Evolutionary conservation across 2,329 filamentous ascomycete species (phyloP), one percentile per base, ranked within the genome.

Genomic region (Colletotrichum endophyticum): DNA sequence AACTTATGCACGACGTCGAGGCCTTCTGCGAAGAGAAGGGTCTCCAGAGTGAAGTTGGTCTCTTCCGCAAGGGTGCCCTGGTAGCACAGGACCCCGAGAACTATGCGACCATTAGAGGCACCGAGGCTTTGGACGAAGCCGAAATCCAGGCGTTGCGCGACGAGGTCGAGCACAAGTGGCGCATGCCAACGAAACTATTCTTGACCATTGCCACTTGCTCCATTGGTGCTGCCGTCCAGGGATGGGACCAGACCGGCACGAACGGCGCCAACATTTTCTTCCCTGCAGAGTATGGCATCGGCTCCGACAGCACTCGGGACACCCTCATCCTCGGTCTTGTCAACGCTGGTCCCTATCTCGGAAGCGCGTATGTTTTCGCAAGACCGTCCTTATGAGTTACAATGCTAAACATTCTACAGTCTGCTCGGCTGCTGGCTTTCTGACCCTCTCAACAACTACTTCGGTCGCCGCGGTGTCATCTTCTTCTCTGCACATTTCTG

Each of bases 51-150:
- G 88, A 93, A 78, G 84, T 91, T 5, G 84, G 86, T 5, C 81
- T 94, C 19, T 88, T 96, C 68, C 88, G 90, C 68, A 93, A 93
- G 80, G 95, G 94, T 39, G 95, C 94, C 5, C 87, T 96, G 13
- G 90, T 96, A 22, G 95, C 95, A 4, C 94, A 95, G 82, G 91
- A 93, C 79, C 94, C 94, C 0, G 85, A 86, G 11, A 87, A 88
- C 34, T 94, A 87, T 82, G 93, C 95, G 73, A 86, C 88, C 39
- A 88, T 95, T 56, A 84, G 83, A 6, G 89, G 90, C 78, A 85
- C 90, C 70, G 85, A 90, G 67, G 89, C 91, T 13, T 88, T 96
- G 3, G 85, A 88, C 71, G 88, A 92, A 19, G 86, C 87, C 1
- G 93, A 94, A 81, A 90, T 92, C 74, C 85, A 88, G 25, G 88